Evolutionary conservation across 129 eudicot genomes (phyloP), one percentile per base, ranked within the genome.

Genomic region (Escallonia herrerae): DNA sequence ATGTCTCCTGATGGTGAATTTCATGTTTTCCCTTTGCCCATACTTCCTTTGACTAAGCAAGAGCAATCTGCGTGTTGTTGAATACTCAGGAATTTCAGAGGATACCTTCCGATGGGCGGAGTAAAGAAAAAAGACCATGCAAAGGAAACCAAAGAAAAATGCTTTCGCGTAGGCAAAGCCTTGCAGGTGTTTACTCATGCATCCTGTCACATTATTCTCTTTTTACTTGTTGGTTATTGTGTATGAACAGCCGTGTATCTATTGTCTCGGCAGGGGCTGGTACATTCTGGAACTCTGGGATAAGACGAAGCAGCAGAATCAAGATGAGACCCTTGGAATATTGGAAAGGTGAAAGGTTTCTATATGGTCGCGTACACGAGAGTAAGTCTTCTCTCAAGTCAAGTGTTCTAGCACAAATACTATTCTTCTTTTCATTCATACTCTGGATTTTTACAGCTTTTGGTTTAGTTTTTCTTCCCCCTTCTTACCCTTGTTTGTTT

Each of bases 291-390:
- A 80, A 79, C 48, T 9, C 68, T 63, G 99, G 96, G n/a, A 66
- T 89, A 44, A 77, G 99, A 58, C 71, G 84, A 75, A 93, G 99
- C 83, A 93, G 68, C 55, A 76, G 99, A 79, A 81, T 93, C 43
- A 89, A 47, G 78, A 82, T 54, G 66, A 89, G 82, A 56, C 96
- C 96, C n/a, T 77, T 93, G 78, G 87, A 86, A 65, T 86, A 69
- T 66, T 93, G 98, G 98, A 93, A 80, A 75, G 98, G 98, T 38
- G 98, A 93, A 78, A 82, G 91, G 39, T 73, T 81, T 57, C 74
- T 93, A 66, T 85, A 81, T 72, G 96, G 83, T 6, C 85, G 96
- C 15, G 80, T 93, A 11, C 79, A 86, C 53, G 71, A 80, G 54
- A 84, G 96, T 89, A 76, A 79, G 91, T 79, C 37, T 74, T 47